Percentiles rank a stretch among this genome's conserved stretches.
These are phyloP conservation scores for Nannochloropsis oceanica DNA, from an alignment of 108 stramenopile genomes.

Conservation along the genomic window DNA sequence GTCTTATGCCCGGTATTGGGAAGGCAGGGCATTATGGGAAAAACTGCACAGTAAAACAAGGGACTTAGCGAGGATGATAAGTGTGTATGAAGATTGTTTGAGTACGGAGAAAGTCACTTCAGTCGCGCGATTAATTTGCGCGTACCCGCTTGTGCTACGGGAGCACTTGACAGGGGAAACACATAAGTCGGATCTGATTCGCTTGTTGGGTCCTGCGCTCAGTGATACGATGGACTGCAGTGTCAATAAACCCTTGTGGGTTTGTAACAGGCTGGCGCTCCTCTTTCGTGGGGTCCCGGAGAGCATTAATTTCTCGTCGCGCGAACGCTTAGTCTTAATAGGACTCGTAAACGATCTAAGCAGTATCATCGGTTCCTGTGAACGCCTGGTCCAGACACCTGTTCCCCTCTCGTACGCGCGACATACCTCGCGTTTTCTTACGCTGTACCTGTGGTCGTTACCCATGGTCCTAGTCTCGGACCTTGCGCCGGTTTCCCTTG, in stretches of 20 bases:
- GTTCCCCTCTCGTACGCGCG: conserved; percentile 85
- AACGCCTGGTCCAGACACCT: conserved; percentile 83
- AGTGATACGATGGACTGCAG: conserved; percentile 37
- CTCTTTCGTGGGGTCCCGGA: conserved; percentile 34
- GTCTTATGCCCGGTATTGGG: conserved; percentile 76
- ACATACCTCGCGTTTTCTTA: conserved; percentile 72
- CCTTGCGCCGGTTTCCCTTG: conserved; percentile 53
- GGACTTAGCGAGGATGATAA: conserved; percentile 53
- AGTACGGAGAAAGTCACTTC: conserved; percentile 35
- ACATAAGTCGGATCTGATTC: conserved; percentile 2
- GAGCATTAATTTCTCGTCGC: conserved; percentile 44
- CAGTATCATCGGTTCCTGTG: conserved; percentile 61
- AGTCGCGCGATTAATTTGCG: conserved; percentile 19
- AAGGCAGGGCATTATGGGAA: conserved; percentile 74
- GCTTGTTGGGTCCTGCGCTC: conserved; percentile 1
- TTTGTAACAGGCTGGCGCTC: conserved; percentile 5
- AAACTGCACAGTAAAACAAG: conserved; percentile 46
- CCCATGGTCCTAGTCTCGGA: conserved; percentile 68
- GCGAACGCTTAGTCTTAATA: conserved; percentile 66
- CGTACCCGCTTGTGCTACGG: conserved; percentile 37
- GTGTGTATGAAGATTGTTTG: conserved; percentile 47
- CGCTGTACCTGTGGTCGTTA: conserved; percentile 67
- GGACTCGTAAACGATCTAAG: conserved; percentile 56
- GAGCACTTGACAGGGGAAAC: conserved; percentile 33
- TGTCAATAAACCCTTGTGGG: conserved; percentile 50